Evolutionary conservation across 2,329 filamentous ascomycete genomes (phyloP), one percentile per base, ranked within the genome.

Genomic region (Decorospora gaudefroyi): DNA sequence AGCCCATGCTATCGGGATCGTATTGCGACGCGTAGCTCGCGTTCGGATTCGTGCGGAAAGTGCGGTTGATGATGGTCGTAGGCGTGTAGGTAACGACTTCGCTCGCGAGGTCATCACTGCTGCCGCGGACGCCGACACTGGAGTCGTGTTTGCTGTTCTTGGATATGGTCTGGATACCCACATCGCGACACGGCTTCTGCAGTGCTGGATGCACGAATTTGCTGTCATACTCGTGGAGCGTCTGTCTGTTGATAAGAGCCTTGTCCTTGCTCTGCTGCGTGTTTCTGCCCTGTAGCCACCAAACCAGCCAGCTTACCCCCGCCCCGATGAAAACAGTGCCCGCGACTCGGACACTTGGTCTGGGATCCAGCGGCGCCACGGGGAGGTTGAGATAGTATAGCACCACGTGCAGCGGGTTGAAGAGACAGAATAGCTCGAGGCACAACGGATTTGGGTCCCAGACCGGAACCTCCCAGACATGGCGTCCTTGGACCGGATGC

Each of bases 401-500:
- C 33, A 96, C 74, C n/a, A 95, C 81, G 72, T 99, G 95, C 0
- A 90, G 88, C 0, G 93, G 93, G 60, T 91, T 95, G 74, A 99
- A 97, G 27, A 93, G 76, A 59, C 89, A 93, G 65, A 96, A 90
- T 2, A 97, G 75, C 25, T 85, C 83, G 39, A 97, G 73, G 31
- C 84, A 90, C 23, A 95, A 79, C 2, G 91, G 90, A 32, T 92
- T 80, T 22, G 95, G 93, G 67, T 97, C 91, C 93, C 93, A 99
- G 5, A 97, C 80, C 1, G 86, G 82, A 35, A 99, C 74, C 71
- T 99, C 91, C 93, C 93, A 99, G 7, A 99, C 93, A 69, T 99
- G 91, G 8, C 86, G 81, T 17, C 81, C 80, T 43, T 85, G 83
- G 65, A 93, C 86, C 0, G 92, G 89, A 70, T 96, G 88, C 18